Base-by-base conservation (phyloP, 176 grass and related monocot species). In the Zea mays region DNA sequence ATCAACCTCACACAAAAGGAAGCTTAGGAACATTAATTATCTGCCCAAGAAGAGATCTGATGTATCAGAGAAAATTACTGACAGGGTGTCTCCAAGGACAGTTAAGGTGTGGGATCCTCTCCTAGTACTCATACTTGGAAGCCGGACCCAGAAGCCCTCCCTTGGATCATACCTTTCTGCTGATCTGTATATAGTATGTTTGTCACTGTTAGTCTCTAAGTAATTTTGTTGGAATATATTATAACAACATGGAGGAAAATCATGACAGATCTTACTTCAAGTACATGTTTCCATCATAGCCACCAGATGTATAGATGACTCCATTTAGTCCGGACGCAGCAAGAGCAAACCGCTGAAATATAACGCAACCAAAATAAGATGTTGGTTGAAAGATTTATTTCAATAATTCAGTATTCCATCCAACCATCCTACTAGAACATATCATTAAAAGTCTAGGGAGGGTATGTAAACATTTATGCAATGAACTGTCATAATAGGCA, bases 91-190 rank as follows among this genome's bases (percentile, higher is more conserved):
- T 55, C 84, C 76, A 16, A 98, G 19, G 20, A 77, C 80, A 74
- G 85, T 75, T 56, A 90, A 69, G 21, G 89, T 69, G 11, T 88
- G 87, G 69, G 85, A 98, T 62, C 91, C 95, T 89, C 91, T 92
- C 80, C 77, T 90, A 56, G 66, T 60, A 41, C 78, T 87, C 95
- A 98, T 90, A 86, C 81, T 87, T 67, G 95, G 91, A 72, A 94
- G 68, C 74, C 75, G 69, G 11, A 79, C 85, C 95, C 95, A 98
- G 80, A 85, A 92, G 47, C 91, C 95, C 79, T 98, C 95, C 74
- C 95, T 91, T 60, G 95, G 91, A 80, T 98, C 95, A 63, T 87
- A 98, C 79, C 91, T 92, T 93, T 98, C 91, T 70, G 87, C 83
- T 71, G 95, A 92, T 41, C 95, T 98, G 84, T 33, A 27, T 17